Percentiles rank a stretch among this genome's conserved stretches.
phyloP scores from a whole-genome alignment of 805 yeast genomes.

The Wickerhamiella occidentalis region DNA sequence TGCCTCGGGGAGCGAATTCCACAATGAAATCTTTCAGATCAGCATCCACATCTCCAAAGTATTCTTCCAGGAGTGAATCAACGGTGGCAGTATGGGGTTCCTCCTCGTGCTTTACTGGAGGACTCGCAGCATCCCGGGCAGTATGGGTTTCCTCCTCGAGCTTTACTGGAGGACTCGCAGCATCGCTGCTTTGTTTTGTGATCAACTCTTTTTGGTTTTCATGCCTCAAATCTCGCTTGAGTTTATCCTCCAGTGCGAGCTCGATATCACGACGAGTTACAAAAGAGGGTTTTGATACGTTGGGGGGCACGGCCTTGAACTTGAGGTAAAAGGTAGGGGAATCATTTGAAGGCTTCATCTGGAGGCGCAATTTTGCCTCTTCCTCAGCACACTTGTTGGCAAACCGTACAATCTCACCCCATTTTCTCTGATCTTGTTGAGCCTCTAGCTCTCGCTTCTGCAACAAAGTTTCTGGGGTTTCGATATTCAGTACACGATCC shows the following conservation, averaged over 20 bases:
- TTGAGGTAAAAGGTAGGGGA: neutral
- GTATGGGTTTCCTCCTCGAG: neutral
- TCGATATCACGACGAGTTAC: neutral
- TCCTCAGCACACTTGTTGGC: neutral
- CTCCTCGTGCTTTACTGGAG: neutral
- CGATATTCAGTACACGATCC: neutral
- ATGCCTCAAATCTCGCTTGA: neutral
- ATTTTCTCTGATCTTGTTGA: neutral
- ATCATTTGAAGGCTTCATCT: neutral
- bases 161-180: neutral
- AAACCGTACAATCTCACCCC: neutral
- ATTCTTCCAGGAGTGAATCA: neutral
- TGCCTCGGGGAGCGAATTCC: neutral
- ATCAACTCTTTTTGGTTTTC: too few relatives aligned
- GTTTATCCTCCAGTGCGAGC: neutral
- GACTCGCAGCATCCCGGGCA: neutral
- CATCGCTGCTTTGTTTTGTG: too few relatives aligned
- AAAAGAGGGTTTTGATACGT: neutral
- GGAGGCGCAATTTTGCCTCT: neutral
- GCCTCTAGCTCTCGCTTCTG: neutral
- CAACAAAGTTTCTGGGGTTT: neutral
- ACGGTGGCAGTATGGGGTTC: neutral
- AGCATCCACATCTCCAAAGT: neutral
- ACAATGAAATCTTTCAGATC: neutral
- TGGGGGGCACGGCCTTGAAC: neutral